phyloP scores from a whole-genome alignment of 2,329 filamentous ascomycete genomes.

The Ceratocystis papillata region DNA sequence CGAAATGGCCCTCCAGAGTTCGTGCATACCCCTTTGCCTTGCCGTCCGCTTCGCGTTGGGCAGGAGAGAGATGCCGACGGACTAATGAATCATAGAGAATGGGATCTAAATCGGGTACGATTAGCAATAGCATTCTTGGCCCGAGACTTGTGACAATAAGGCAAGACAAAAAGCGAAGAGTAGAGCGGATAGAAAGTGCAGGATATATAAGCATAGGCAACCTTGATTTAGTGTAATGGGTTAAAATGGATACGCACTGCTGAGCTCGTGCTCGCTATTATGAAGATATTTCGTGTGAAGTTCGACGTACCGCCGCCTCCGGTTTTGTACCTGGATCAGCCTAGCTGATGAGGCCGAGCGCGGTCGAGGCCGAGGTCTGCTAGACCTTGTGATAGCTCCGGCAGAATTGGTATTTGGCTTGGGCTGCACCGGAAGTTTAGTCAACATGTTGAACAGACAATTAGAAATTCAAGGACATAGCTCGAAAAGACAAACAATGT shows the following conservation, averaged over 20 bases:
- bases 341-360: slow-evolving; percentile 35
- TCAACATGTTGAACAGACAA: not conserved
- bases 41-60: slow-evolving; percentile 63
- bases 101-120: slow-evolving; percentile 44
- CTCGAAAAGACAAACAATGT: no score
- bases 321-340: slow-evolving; percentile 56
- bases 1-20: slow-evolving; percentile 64
- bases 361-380: slow-evolving; percentile 24
- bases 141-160: not conserved
- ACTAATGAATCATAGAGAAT: slow-evolving; percentile 73
- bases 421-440: not conserved
- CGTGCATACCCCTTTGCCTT: slow-evolving; percentile 67
- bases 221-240: not conserved
- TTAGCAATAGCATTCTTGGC: no score
- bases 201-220: not conserved
- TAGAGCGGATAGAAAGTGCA: not conserved
- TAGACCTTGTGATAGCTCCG: not conserved
- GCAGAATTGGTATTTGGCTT: not conserved
- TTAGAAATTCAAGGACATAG: no score
- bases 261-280: slow-evolving; percentile 45
- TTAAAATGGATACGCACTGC: slow-evolving; percentile 33
- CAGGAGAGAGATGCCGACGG: slow-evolving; percentile 60
- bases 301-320: slow-evolving; percentile 65
- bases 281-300: slow-evolving; percentile 61
- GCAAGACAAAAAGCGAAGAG: not conserved